Evolutionary conservation across 208 protist genomes (phyloP).

Genomic region (Leishmania tropica): DNA sequence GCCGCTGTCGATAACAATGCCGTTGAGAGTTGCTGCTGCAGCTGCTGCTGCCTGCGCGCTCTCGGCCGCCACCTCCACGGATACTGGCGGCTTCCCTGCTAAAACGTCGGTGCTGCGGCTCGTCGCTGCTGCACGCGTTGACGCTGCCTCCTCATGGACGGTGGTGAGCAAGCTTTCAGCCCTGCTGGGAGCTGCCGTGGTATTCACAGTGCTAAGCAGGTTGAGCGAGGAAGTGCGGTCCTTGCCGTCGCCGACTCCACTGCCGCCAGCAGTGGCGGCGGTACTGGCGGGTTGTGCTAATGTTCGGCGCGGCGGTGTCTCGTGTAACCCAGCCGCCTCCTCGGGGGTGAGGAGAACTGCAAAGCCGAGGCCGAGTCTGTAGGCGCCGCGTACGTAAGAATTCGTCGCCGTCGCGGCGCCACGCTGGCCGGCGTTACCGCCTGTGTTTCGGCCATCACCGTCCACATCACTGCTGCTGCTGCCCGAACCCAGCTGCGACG

Average conservation of each 20-base stretch:
- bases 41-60: not conserved
- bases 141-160: not conserved
- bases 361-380: constrained; percentile 1
- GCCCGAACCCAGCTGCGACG: too few species aligned
- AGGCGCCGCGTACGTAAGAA: not conserved
- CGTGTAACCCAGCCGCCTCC: not conserved
- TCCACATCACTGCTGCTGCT: not conserved
- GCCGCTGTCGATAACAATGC: constrained; percentile 20
- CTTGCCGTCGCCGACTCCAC: not conserved
- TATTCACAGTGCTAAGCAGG: not conserved
- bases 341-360: constrained; percentile 3
- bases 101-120: not conserved
- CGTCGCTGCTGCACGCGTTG: not conserved
- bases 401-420: not conserved
- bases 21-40: constrained; percentile 9
- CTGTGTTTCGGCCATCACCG: not conserved
- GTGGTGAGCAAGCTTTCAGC: not conserved
- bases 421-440: not conserved
- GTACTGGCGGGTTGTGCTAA: not conserved
- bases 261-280: not conserved
- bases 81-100: not conserved
- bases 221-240: not conserved
- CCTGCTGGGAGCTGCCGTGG: not conserved
- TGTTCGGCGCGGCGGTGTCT: not conserved
- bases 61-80: not conserved